These are phyloP conservation scores for Pseudopyricularia javanii DNA, from an alignment of 2,329 filamentous ascomycete genomes.

Conservation along the genomic window DNA sequence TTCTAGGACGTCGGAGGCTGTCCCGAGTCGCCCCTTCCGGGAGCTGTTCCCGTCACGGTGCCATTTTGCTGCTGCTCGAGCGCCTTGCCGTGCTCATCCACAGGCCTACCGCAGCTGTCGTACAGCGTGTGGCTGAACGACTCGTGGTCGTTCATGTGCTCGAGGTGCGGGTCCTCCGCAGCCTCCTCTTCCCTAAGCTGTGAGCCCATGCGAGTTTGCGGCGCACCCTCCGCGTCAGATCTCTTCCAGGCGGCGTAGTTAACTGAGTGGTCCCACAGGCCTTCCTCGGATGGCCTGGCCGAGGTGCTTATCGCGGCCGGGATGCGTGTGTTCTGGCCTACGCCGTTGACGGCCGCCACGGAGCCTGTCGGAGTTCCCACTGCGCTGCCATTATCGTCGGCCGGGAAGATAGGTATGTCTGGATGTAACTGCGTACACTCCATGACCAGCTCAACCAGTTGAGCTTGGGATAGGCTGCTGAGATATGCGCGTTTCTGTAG, in stretches of 20 bases:
- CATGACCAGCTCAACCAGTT: slow-evolving; percentile 54
- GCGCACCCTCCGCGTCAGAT: slow-evolving; percentile 8
- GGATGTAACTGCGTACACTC: slow-evolving; percentile 49
- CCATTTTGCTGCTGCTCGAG: not conserved
- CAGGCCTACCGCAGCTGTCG: slow-evolving; percentile 15
- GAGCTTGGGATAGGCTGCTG: slow-evolving; percentile 42
- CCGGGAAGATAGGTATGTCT: slow-evolving; percentile 52
- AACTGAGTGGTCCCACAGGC: slow-evolving; percentile 7
- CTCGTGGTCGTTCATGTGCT: slow-evolving; percentile 18
- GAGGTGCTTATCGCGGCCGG: slow-evolving; percentile 4
- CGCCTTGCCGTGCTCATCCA: slow-evolving; percentile 16
- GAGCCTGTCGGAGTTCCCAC: not conserved
- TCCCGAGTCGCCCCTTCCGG: not conserved
- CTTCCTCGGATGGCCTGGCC: not conserved
- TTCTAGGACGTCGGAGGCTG: not conserved
- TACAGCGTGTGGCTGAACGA: slow-evolving; percentile 22
- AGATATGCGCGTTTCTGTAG: slow-evolving; percentile 51
- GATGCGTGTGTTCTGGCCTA: slow-evolving; percentile 12
- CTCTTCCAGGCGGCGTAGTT: slow-evolving; percentile 7
- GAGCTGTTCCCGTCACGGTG: not conserved
- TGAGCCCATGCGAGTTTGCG: slow-evolving; percentile 8
- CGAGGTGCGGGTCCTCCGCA: slow-evolving; percentile 8
- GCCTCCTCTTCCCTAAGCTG: slow-evolving; percentile 17
- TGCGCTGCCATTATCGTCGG: not conserved
- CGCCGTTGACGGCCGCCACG: slow-evolving; percentile 3